Percentiles rank a stretch among this genome's conserved stretches.
Conservation (phyloP, 495 filamentous ascomycete species). For the Podospora conica region DNA sequence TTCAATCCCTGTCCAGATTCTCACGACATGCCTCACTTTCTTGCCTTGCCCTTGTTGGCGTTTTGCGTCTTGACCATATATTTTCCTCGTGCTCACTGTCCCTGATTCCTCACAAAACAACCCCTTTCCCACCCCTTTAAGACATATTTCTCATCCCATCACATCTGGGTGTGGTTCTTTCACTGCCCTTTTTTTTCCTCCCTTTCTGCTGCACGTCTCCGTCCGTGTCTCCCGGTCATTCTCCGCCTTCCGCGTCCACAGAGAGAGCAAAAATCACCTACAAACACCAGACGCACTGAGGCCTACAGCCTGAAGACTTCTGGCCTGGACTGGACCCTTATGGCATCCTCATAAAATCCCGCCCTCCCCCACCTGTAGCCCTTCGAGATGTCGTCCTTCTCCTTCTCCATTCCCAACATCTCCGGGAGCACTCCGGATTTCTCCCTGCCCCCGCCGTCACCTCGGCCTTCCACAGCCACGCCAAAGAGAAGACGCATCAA, state of each 20-base stretch:
- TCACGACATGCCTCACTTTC: neutral
- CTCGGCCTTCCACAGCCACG: neutral
- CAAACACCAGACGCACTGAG: neutral
- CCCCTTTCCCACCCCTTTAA: neutral
- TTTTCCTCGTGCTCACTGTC: neutral
- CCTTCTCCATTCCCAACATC: neutral
- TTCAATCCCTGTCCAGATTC: neutral
- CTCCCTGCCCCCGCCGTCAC: neutral
- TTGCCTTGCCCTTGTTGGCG: neutral
- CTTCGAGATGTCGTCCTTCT: neutral
- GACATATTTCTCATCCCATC: neutral
- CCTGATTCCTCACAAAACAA: neutral
- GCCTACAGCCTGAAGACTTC: neutral
- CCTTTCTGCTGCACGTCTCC: neutral
- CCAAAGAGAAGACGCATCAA: neutral
- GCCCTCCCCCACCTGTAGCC: neutral
- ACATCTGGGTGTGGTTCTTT: neutral
- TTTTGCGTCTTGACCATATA: neutral
- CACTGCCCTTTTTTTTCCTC: neutral
- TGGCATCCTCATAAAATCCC: neutral
- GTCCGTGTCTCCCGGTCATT: neutral
- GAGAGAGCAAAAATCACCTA: neutral
- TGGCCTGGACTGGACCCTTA: neutral
- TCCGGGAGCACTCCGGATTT: neutral
- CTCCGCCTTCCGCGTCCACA: neutral